Conservation (phyloP, 306 rosid genomes). For the Arachis hypogaea region DNA sequence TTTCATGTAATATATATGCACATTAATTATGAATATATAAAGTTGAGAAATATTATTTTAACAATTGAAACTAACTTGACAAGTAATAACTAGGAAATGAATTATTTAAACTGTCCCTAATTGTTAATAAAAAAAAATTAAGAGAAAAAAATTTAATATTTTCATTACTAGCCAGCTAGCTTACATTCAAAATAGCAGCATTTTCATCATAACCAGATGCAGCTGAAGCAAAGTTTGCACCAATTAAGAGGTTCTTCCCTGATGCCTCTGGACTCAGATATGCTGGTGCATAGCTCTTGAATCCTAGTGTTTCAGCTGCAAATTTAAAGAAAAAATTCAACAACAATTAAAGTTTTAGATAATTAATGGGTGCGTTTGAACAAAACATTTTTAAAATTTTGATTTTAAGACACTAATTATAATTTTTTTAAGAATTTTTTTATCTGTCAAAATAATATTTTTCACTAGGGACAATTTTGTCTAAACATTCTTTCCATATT, state of each 20-base stretch:
- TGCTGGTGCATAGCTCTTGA: slow-evolving; percentile 70
- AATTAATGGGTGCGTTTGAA: neutral
- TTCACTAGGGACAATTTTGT: no score
- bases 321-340: slow-evolving; percentile 15
- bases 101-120: no score
- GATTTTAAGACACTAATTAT: neutral
- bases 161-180: neutral
- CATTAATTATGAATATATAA: no score
- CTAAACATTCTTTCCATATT: no score
- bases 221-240: slow-evolving; percentile 98
- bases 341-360: slow-evolving; percentile 31
- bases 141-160: no score
- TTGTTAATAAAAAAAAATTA: no score
- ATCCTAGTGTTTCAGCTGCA: slow-evolving; percentile 86
- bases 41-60: no score
- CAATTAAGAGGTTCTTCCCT: slow-evolving; percentile 87
- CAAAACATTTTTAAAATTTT: neutral
- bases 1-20: neutral
- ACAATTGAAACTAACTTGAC: no score
- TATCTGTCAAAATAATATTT: no score
- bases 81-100: no score
- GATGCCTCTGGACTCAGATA: slow-evolving; percentile 96
- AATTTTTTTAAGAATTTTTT: no score
- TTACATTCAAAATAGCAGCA: slow-evolving; percentile 75
- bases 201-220: slow-evolving; percentile 93